Evolutionary conservation across 345 rosid genomes (phyloP).

Genomic region (Murraya koenigii): DNA sequence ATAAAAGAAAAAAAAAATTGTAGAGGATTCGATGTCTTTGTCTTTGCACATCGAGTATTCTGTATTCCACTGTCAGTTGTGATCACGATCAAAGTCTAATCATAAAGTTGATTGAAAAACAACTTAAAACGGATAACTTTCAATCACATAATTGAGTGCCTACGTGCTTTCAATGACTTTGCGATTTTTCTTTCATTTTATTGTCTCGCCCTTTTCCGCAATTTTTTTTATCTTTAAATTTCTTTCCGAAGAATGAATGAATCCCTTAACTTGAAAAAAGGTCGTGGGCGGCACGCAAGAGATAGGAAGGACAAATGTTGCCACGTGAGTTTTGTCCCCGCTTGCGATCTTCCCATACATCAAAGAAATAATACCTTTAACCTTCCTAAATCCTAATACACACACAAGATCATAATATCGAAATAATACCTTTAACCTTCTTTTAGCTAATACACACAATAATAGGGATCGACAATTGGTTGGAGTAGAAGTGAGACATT

Average conservation of each 20-base stretch:
- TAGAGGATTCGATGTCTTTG: not conserved
- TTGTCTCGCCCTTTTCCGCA: not conserved
- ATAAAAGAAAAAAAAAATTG: too few relatives aligned
- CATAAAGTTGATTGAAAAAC: not conserved
- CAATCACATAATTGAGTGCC: not conserved
- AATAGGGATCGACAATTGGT: too few relatives aligned
- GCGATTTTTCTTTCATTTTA: not conserved
- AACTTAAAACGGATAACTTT: not conserved
- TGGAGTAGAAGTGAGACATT: too few relatives aligned
- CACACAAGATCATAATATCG: too few relatives aligned
- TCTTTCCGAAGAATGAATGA: not conserved
- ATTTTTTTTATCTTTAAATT: too few relatives aligned
- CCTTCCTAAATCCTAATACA: too few relatives aligned
- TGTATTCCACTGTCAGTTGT: not conserved
- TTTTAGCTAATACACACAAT: too few relatives aligned
- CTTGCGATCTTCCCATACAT: not conserved
- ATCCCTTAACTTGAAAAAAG: not conserved
- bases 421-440: too few relatives aligned
- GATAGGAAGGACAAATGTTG: not conserved
- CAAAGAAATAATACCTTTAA: not conserved
- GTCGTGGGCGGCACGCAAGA: slow-evolving; percentile 20
- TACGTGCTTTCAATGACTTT: not conserved
- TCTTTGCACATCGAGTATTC: not conserved
- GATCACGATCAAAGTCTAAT: not conserved
- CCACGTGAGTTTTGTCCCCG: not conserved